Conservation (phyloP, 441 rosid species). For the Croton laevigatus region DNA sequence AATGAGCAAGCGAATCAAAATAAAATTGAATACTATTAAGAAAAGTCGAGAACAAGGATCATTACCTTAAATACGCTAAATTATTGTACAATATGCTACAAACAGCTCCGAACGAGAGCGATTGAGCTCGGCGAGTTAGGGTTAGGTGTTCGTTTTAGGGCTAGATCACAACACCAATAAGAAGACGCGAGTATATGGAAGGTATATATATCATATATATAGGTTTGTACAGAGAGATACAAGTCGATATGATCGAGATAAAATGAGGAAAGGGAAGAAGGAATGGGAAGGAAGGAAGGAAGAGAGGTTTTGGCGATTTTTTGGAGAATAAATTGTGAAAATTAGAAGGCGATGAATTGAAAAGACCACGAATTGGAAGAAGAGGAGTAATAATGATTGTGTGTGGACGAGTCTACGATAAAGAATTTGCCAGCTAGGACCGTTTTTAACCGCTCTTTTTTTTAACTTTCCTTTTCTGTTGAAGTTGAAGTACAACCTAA, state of each 20-base stretch:
- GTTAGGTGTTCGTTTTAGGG: conserved; percentile 10
- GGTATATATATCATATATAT: background rate
- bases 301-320: background rate
- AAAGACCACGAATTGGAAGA: background rate
- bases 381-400: background rate
- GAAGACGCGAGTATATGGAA: background rate
- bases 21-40: background rate
- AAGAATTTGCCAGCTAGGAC: too few relatives aligned
- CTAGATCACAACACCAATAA: conserved; percentile 16
- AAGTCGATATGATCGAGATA: conserved; percentile 27
- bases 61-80: conserved; percentile 14
- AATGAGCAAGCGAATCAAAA: conserved; percentile 2
- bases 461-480: background rate
- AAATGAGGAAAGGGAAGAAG: background rate
- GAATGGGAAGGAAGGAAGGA: background rate
- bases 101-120: background rate
- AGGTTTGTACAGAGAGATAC: background rate
- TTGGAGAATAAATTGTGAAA: background rate
- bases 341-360: background rate
- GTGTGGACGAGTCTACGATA: conserved; percentile 3
- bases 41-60: conserved; percentile 12
- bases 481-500: too few relatives aligned
- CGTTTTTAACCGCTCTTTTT: background rate
- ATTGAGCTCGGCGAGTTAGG: conserved; percentile 25
- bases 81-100: conserved; percentile 1